These are phyloP conservation scores for Russula sp. DNA, from an alignment of 768 basidiomycete genomes.

Conservation along the genomic window DNA sequence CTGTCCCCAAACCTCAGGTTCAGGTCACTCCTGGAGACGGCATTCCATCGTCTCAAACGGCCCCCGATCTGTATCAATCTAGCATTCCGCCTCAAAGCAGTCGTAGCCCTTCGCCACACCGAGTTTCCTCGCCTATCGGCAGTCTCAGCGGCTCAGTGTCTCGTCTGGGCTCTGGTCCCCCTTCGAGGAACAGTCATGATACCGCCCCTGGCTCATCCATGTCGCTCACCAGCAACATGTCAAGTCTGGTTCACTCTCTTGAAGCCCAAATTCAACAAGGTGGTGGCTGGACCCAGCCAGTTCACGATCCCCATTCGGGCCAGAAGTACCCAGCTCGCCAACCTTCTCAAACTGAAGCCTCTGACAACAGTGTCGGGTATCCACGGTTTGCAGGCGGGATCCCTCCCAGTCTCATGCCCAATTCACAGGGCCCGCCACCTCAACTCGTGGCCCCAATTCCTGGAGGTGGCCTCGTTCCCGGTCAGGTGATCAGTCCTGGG, in stretches of 20 bases:
- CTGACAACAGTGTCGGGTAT: not conserved
- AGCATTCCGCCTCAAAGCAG: constrained; percentile 3
- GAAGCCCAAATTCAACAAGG: constrained; percentile 32
- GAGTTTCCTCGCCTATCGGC: constrained; percentile 23
- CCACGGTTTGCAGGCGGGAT: not conserved
- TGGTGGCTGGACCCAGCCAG: constrained; percentile 20
- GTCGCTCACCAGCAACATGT: constrained; percentile 24
- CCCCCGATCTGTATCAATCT: constrained; percentile 19
- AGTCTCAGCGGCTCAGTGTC: constrained; percentile 1
- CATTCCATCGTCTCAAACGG: constrained; percentile 22
- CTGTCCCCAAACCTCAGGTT: not conserved
- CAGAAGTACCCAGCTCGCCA: constrained; percentile 25
- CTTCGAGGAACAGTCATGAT: constrained; percentile 20
- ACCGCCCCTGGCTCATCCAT: not conserved
- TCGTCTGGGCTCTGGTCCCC: constrained; percentile 7
- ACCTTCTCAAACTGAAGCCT: constrained; percentile 25
- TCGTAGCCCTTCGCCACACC: constrained; percentile 26
- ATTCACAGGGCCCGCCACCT: not conserved
- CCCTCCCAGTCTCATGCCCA: not conserved
- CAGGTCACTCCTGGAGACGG: not conserved
- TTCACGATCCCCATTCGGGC: constrained; percentile 25
- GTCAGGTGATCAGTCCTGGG: constrained; percentile 19
- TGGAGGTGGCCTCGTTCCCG: not conserved
- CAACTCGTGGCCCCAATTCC: constrained; percentile 7
- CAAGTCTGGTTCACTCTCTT: constrained; percentile 27